Conservation (phyloP, 495 filamentous ascomycete species). For the Penicillium cosmopolitanum region DNA sequence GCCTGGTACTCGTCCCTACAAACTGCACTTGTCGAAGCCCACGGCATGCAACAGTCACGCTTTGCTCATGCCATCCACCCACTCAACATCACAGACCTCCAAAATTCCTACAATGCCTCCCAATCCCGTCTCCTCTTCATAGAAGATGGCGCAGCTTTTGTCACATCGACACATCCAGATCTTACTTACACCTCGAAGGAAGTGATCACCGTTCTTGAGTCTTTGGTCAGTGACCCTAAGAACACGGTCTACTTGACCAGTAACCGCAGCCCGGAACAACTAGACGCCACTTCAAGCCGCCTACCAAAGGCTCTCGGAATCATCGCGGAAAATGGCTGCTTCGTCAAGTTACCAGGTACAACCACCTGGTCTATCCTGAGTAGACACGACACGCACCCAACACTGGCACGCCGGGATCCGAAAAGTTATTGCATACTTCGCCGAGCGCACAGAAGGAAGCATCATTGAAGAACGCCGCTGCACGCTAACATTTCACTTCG, state of each 20-base stretch:
- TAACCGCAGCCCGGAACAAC: conserved; percentile 73
- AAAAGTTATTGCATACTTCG: conserved; percentile 77
- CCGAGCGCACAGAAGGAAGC: conserved; percentile 81
- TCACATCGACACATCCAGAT: conserved; percentile 45
- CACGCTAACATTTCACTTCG: conserved; percentile 78
- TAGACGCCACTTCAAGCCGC: conserved; percentile 66
- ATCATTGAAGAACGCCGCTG: conserved; percentile 77
- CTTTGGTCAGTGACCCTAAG: conserved; percentile 65
- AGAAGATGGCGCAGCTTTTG: conserved; percentile 79
- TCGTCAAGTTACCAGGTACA: conserved; percentile 62
- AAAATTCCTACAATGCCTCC: conserved; percentile 61
- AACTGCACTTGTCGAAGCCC: conserved; percentile 60
- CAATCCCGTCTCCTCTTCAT: conserved; percentile 73
- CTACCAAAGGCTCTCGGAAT: conserved; percentile 69
- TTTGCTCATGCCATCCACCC: conserved; percentile 73
- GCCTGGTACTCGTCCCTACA: conserved; percentile 72
- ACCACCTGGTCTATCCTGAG: conserved; percentile 66
- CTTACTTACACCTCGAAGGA: conserved; percentile 67
- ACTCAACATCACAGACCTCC: conserved; percentile 62
- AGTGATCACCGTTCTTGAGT: conserved; percentile 66
- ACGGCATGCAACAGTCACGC: conserved; percentile 70
- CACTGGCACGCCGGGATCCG: conserved; percentile 75
- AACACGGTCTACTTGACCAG: conserved; percentile 88
- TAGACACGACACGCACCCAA: conserved; percentile 63
- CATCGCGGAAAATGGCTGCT: conserved; percentile 90